Conservation (phyloP, 2,329 filamentous ascomycete genomes). For the Sclerotinia spermophila region DNA sequence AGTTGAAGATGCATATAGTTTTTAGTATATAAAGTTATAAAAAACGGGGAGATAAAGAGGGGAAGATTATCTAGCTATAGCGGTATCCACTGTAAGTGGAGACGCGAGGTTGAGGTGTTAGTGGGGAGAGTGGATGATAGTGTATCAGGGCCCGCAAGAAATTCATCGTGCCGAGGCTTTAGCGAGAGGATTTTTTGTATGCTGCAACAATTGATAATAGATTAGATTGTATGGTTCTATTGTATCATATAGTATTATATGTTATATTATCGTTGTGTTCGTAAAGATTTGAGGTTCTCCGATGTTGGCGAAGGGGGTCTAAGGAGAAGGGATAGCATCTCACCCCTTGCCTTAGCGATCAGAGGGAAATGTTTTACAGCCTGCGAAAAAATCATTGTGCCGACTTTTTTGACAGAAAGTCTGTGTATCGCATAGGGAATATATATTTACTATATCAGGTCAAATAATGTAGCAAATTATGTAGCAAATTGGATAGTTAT, state of each 20-base stretch:
- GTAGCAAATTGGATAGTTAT: no score
- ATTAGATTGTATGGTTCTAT: not conserved
- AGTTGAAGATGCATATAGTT: fast-evolving
- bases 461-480: no score
- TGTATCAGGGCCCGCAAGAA: not conserved
- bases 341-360: not conserved
- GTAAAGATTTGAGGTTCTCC: not conserved
- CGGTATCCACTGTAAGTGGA: not conserved
- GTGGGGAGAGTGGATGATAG: not conserved
- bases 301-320: not conserved
- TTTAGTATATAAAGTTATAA: fast-evolving
- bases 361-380: not conserved
- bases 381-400: no score
- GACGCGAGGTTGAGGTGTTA: not conserved
- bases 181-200: not conserved
- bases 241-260: not conserved
- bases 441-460: no score
- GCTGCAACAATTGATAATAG: not conserved
- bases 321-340: not conserved
- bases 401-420: no score
- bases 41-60: not conserved
- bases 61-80: not conserved
- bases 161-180: not conserved
- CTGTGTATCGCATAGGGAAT: no score
- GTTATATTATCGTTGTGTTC: no score